A percentile compares a stretch with the other conserved stretches of the same genome.
These are phyloP conservation scores for Parsonsia alboflavescens DNA, from an alignment of 257 asterid genomes.

Conservation along the genomic window DNA sequence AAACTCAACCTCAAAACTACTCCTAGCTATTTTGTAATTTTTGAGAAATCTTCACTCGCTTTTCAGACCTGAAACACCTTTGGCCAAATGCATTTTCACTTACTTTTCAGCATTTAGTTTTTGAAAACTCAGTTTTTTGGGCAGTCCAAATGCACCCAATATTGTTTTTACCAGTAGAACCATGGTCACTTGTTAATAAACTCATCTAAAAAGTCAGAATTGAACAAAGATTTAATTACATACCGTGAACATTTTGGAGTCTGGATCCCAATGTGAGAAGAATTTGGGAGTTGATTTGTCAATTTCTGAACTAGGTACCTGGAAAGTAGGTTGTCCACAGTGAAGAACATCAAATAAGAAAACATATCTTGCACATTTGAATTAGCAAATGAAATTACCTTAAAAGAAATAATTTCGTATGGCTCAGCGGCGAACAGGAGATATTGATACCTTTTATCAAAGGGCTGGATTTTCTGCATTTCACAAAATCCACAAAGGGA, in stretches of 20 bases:
- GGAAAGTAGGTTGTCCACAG: conserved; percentile 2
- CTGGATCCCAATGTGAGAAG: conserved; percentile 99
- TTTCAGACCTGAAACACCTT: too few species aligned
- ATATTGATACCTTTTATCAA: conserved; percentile 81
- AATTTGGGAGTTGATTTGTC: conserved; percentile 97
- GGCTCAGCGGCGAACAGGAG: conserved; percentile 97
- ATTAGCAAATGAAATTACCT: conserved; percentile 41
- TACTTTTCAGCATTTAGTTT: too few species aligned
- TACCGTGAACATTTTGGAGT: conserved; percentile 96
- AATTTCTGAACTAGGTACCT: conserved; percentile 95
- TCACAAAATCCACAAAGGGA: neutral
- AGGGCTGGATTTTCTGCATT: conserved; percentile 72
- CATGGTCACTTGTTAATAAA: neutral
- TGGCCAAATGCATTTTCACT: too few species aligned
- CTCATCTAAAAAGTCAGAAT: neutral
- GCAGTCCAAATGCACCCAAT: neutral
- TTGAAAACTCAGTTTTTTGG: too few species aligned
- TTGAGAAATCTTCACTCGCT: too few species aligned
- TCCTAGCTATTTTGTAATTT: too few species aligned
- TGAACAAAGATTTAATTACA: conserved; percentile 14
- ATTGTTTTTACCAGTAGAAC: neutral
- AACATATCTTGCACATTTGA: neutral
- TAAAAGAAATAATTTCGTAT: conserved; percentile 82
- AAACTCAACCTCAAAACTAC: too few species aligned
- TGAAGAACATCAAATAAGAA: neutral